Conservation (phyloP, 169 alveolate genomes). For the Perkinsus olseni region DNA sequence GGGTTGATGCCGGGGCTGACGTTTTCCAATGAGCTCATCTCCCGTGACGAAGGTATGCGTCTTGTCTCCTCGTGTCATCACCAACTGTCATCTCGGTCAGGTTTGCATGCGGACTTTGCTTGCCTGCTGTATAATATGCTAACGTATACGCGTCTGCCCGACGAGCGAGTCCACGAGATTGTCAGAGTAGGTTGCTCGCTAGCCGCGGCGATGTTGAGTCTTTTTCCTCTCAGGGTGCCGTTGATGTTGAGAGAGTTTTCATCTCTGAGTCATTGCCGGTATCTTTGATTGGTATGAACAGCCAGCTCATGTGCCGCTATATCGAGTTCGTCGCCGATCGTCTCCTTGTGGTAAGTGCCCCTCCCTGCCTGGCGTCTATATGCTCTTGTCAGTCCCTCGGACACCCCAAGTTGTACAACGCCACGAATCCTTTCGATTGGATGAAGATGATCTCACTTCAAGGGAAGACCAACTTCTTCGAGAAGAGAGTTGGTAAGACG, state of each 20-base stretch:
- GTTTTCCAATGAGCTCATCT: conserved; percentile 89
- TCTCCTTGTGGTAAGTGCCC: conserved; percentile 46
- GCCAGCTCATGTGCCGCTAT: conserved; percentile 84
- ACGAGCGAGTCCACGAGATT: conserved; percentile 78
- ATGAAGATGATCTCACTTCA: conserved; percentile 94
- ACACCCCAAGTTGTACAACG: conserved; percentile 76
- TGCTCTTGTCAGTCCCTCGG: conserved; percentile 83
- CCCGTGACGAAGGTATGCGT: conserved; percentile 91
- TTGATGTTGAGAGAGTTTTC: conserved; percentile 89
- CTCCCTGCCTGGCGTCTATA: not conserved
- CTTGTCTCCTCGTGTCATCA: not conserved
- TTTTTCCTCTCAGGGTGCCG: conserved; percentile 71
- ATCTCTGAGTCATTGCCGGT: conserved; percentile 92
- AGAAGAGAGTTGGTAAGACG: conserved; percentile 89
- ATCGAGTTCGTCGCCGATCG: conserved; percentile 97
- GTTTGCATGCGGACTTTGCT: conserved; percentile 95
- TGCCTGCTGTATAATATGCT: conserved; percentile 86
- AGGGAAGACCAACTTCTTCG: conserved; percentile 98
- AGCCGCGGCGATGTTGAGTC: not conserved
- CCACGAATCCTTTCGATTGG: conserved; percentile 95
- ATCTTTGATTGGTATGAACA: conserved; percentile 97
- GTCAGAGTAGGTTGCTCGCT: conserved; percentile 27
- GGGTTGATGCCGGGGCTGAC: conserved; percentile 94
- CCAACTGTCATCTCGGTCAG: not conserved
- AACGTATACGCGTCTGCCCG: conserved; percentile 69